A percentile compares a stretch with the other conserved stretches of the same genome.
phyloP scores from a whole-genome alignment of 2,329 filamentous ascomycete species.

The Aspergillus persii region DNA sequence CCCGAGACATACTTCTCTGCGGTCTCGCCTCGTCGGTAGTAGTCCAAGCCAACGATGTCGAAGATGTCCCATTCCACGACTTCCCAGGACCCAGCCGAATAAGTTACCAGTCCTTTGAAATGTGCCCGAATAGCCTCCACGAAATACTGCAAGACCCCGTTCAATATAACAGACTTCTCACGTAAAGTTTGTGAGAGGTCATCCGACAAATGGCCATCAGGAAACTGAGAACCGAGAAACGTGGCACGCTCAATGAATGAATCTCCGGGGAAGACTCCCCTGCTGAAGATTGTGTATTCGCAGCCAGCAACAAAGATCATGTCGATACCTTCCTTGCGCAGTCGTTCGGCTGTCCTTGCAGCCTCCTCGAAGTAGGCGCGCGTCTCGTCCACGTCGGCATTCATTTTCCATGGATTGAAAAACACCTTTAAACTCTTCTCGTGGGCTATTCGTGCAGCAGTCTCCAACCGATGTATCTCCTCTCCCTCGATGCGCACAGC shows the following conservation, averaged over 20 bases:
- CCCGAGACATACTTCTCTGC: constrained; percentile 11
- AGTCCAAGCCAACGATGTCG: constrained; percentile 16
- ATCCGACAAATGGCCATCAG: constrained; percentile 1
- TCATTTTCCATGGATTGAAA: constrained; percentile 17
- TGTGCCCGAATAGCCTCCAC: constrained; percentile 1
- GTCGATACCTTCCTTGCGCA: constrained; percentile 7
- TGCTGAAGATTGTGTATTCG: constrained; percentile 15
- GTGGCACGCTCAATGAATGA: constrained; percentile 12
- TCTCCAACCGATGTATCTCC: constrained; percentile 6
- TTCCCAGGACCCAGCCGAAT: constrained; percentile 16
- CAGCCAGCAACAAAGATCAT: constrained; percentile 13
- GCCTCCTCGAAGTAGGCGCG: constrained; percentile 9
- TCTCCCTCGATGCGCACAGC: constrained; percentile 13
- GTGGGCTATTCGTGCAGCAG: constrained; percentile 6
- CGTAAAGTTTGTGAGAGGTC: constrained; percentile 4
- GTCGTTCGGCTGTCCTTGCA: constrained; percentile 2
- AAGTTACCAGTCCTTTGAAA: constrained; percentile 7
- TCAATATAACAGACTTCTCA: constrained; percentile 9
- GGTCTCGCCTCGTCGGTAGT: constrained; percentile 13
- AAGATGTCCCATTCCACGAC: constrained; percentile 17
- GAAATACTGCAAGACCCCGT: constrained; percentile 9
- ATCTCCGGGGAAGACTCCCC: constrained; percentile 10
- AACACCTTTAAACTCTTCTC: constrained; percentile 10
- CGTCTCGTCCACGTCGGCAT: constrained; percentile 6
- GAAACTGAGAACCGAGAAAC: constrained; percentile 8